These are phyloP conservation scores for Alternaria dauci DNA, from an alignment of 2,329 filamentous ascomycete genomes.

Conservation along the genomic window DNA sequence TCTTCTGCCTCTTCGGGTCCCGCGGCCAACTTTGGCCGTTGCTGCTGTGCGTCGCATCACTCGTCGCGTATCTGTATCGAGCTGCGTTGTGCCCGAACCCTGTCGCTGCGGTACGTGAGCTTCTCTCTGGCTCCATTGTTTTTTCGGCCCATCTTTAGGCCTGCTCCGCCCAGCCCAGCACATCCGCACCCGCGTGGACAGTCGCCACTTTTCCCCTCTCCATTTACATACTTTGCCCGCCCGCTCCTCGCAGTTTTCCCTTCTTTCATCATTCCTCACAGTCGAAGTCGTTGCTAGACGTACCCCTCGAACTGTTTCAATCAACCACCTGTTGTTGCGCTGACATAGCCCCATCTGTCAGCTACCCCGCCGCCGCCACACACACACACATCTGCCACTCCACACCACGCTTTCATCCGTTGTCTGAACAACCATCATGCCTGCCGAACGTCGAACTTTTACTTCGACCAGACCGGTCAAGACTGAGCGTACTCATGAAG, in stretches of 20 bases:
- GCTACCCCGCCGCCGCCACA: conserved; percentile 20
- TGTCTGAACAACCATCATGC: conserved; percentile 40
- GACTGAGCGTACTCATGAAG: conserved; percentile 79
- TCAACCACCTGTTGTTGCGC: conserved; percentile 3
- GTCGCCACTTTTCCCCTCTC: conserved; percentile 39
- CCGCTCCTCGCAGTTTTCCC: conserved; percentile 12
- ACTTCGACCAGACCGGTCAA: conserved; percentile 57
- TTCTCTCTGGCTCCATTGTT: conserved; percentile 28
- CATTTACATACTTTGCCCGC: conserved; percentile 20
- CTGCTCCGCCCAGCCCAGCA: conserved; percentile 33
- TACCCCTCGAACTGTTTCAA: conserved; percentile 23
- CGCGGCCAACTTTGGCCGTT: conserved; percentile 15
- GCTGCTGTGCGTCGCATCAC: conserved; percentile 24
- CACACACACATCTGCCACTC: conserved; percentile 19
- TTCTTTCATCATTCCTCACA: conserved; percentile 20
- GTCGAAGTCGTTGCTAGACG: conserved; percentile 34
- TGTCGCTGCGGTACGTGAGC: conserved; percentile 27
- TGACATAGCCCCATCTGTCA: conserved; percentile 7
- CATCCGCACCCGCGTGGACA: conserved; percentile 27
- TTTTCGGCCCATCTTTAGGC: conserved; percentile 39
- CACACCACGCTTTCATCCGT: not conserved
- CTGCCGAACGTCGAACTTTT: conserved; percentile 50
- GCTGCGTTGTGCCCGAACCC: conserved; percentile 25
- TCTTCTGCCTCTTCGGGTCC: conserved; percentile 14
- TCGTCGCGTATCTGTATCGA: conserved; percentile 31